A percentile compares a stretch with the other conserved stretches of the same genome.
These are phyloP conservation scores for Capsella bursapastoris DNA, from an alignment of 345 rosid genomes.

Conservation along the genomic window DNA sequence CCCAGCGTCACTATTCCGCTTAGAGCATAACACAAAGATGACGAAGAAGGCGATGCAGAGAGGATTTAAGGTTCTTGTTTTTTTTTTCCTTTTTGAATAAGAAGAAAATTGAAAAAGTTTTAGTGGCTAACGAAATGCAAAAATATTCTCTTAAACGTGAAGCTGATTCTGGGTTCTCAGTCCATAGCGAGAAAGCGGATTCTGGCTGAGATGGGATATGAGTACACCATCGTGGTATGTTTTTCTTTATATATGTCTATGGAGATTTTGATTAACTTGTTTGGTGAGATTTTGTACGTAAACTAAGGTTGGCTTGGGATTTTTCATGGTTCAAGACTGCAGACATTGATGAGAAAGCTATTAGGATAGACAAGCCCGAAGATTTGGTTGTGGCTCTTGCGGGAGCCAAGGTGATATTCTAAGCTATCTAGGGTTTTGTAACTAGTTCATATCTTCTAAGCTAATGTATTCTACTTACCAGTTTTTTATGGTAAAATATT, in stretches of 20 bases:
- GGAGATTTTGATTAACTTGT: not conserved
- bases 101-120: not conserved
- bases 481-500: too few species aligned
- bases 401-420: constrained; percentile 63
- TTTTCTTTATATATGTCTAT: constrained; percentile 20
- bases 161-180: constrained; percentile 85
- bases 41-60: constrained; percentile 26
- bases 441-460: too few species aligned
- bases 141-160: constrained; percentile 15
- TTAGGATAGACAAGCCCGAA: constrained; percentile 81
- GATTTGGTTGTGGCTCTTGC: constrained; percentile 91
- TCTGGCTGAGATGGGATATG: constrained; percentile 86
- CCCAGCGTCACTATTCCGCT: constrained; percentile 17
- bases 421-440: not conserved
- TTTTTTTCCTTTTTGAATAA: not conserved
- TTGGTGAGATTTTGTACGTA: not conserved
- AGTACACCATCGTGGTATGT: constrained; percentile 59
- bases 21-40: not conserved
- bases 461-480: too few species aligned
- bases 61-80: constrained; percentile 41
- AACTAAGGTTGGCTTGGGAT: not conserved
- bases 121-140: not conserved
- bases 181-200: constrained; percentile 75
- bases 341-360: constrained; percentile 86
- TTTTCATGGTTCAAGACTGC: constrained; percentile 61